Evolutionary conservation across 495 filamentous ascomycete species (phyloP).

Genomic region (Xylaria longipes): DNA sequence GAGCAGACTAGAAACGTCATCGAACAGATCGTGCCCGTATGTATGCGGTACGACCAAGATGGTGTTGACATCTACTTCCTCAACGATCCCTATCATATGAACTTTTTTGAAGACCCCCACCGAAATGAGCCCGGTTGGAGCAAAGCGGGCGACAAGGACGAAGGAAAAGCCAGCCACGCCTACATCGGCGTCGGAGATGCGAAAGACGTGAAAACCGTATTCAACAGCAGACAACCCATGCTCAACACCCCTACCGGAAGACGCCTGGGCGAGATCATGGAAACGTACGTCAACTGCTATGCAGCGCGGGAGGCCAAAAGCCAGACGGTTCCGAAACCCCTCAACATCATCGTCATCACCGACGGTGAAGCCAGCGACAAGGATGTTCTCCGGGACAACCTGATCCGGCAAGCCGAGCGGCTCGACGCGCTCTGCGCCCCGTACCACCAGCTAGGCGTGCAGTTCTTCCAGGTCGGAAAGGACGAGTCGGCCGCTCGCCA

Average conservation of each 20-base stretch:
- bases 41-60: slow-evolving; percentile 80
- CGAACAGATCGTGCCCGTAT: slow-evolving; percentile 80
- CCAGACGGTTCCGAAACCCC: slow-evolving; percentile 66
- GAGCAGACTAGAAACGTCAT: slow-evolving; percentile 75
- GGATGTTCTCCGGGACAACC: slow-evolving; percentile 60
- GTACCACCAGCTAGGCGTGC: slow-evolving; percentile 88
- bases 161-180: slow-evolving; percentile 42
- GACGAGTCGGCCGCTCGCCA: slow-evolving; percentile 66
- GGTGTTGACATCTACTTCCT: slow-evolving; percentile 97
- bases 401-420: slow-evolving; percentile 69
- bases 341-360: slow-evolving; percentile 94
- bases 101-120: slow-evolving; percentile 8
- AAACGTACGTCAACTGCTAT: slow-evolving; percentile 65
- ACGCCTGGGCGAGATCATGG: slow-evolving; percentile 74
- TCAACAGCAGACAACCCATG: slow-evolving; percentile 65
- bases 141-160: not conserved
- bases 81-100: slow-evolving; percentile 54
- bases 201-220: slow-evolving; percentile 66
- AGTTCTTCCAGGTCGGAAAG: slow-evolving; percentile 95
- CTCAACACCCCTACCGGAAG: slow-evolving; percentile 79
- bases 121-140: slow-evolving; percentile 12
- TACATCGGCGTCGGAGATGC: slow-evolving; percentile 66
- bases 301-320: slow-evolving; percentile 44
- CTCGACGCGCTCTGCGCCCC: slow-evolving; percentile 76
- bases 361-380: slow-evolving; percentile 89